phyloP scores from a whole-genome alignment of 2,329 filamentous ascomycete species.

The Catunica adiposa region DNA sequence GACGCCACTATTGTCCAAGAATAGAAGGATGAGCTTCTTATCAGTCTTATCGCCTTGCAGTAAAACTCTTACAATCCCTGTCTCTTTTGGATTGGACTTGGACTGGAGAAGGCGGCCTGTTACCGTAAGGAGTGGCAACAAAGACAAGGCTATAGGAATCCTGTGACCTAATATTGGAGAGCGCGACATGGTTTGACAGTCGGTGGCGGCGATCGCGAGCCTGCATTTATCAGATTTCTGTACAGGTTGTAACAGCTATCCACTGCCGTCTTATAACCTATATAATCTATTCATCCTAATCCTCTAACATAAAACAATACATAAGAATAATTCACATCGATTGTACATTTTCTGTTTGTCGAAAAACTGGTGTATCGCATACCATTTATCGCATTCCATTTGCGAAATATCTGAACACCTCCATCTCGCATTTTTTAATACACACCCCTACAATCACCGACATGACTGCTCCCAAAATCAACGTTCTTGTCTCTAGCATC shows the following conservation, averaged over 20 bases:
- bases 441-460: not conserved
- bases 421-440: too few relatives aligned
- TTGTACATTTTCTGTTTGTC: too few relatives aligned
- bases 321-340: not conserved
- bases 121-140: not conserved
- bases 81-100: not conserved
- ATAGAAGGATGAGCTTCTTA: not conserved
- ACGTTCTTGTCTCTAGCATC: constrained; percentile 74
- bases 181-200: not conserved
- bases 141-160: not conserved
- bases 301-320: not conserved
- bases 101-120: too few relatives aligned
- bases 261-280: too few relatives aligned
- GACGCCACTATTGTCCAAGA: not conserved
- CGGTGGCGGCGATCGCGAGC: too few relatives aligned
- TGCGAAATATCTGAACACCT: not conserved
- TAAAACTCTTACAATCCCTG: not conserved
- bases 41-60: not conserved
- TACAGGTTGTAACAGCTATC: too few relatives aligned
- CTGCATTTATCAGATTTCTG: too few relatives aligned
- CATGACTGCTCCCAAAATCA: constrained; percentile 47
- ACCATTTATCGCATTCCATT: not conserved
- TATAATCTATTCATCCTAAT: not conserved
- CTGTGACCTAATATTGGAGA: not conserved
- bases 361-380: not conserved